Conservation (phyloP, 345 rosid species). For the Linum lewisii region DNA sequence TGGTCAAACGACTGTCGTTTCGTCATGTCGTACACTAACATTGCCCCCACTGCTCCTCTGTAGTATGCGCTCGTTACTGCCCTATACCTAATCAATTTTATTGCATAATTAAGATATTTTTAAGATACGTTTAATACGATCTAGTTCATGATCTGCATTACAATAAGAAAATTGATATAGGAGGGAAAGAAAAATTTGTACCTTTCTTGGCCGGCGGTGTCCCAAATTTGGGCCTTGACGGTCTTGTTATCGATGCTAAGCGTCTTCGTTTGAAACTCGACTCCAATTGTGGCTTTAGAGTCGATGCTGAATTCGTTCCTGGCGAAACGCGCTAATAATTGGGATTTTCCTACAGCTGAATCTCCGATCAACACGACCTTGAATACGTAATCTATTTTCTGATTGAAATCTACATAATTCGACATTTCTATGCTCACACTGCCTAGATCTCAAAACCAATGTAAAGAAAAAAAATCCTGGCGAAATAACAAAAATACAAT, state of each 20-base stretch:
- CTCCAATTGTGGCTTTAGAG: slow-evolving; percentile 85
- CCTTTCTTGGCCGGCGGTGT: slow-evolving; percentile 90
- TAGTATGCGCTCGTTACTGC: slow-evolving; percentile 85
- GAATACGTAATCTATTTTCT: slow-evolving; percentile 79
- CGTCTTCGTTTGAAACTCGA: slow-evolving; percentile 80
- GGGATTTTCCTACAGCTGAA: slow-evolving; percentile 79
- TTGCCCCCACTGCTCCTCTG: slow-evolving; percentile 77
- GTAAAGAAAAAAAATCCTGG: slow-evolving; percentile 5
- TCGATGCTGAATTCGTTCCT: slow-evolving; percentile 75
- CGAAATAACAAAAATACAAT: slow-evolving; percentile 1
- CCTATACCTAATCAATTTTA: slow-evolving; percentile 76
- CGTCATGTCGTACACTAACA: slow-evolving; percentile 80
- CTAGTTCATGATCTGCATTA: too few relatives aligned
- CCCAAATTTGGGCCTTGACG: slow-evolving; percentile 87
- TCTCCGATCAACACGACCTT: slow-evolving; percentile 78
- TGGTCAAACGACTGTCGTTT: slow-evolving; percentile 80
- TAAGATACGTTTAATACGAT: too few relatives aligned
- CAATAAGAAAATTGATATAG: too few relatives aligned
- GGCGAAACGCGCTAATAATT: slow-evolving; percentile 65
- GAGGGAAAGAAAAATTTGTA: too few relatives aligned
- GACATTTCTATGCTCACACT: slow-evolving; percentile 29
- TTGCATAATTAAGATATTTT: too few relatives aligned
- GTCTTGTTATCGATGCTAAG: slow-evolving; percentile 67
- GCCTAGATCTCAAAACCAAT: slow-evolving; percentile 5
- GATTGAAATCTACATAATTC: slow-evolving; percentile 66